Conservation (phyloP, 768 basidiomycete genomes). For the Lanmaoa rubissima region DNA sequence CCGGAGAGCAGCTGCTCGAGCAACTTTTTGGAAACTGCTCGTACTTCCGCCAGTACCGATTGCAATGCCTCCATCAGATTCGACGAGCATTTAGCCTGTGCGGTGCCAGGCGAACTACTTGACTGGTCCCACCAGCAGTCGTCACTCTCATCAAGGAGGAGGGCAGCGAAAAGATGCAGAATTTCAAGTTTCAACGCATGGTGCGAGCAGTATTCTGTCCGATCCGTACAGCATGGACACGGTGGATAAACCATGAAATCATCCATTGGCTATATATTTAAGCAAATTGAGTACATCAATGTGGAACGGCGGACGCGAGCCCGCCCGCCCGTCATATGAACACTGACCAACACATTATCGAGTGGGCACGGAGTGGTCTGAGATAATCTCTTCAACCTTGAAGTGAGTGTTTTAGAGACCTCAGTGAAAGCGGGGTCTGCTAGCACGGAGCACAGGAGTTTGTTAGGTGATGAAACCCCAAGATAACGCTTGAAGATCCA, state of each 20-base stretch:
- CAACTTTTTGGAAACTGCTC: constrained; percentile 11
- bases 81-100: constrained; percentile 7
- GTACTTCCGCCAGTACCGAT: constrained; percentile 23
- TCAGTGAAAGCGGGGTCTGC: constrained; percentile 15
- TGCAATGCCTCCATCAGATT: constrained; percentile 21
- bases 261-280: constrained; percentile 47
- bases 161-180: constrained; percentile 40
- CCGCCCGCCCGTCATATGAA: constrained; percentile 18
- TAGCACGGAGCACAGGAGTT: constrained; percentile 19
- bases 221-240: constrained; percentile 28
- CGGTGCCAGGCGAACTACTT: not conserved
- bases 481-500: constrained; percentile 27
- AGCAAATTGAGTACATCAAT: constrained; percentile 22
- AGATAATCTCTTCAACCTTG: constrained; percentile 12
- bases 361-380: constrained; percentile 5
- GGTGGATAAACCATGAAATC: constrained; percentile 44
- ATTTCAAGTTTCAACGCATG: constrained; percentile 41
- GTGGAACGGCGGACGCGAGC: constrained; percentile 9
- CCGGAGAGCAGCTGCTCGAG: constrained; percentile 23
- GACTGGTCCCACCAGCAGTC: constrained; percentile 1
- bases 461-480: constrained; percentile 4
- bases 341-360: constrained; percentile 31
- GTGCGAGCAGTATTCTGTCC: constrained; percentile 20
- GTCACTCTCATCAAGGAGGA: constrained; percentile 38
- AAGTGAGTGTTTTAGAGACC: constrained; percentile 11